Conservation (phyloP, 2,329 filamentous ascomycete genomes). For the Aspergillus felis region DNA sequence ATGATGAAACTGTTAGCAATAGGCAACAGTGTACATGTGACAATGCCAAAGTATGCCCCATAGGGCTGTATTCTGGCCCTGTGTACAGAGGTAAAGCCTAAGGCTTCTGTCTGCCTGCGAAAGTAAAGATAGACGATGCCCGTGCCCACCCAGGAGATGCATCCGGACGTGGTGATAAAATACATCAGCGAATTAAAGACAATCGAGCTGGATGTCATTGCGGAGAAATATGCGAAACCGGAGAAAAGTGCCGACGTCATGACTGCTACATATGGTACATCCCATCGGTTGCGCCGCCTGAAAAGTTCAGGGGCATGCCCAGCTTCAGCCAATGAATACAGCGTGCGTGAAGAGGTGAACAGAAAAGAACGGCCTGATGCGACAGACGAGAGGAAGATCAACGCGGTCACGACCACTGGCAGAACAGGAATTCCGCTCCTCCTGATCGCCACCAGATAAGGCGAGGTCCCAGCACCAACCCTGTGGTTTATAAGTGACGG, state of each 20-base stretch:
- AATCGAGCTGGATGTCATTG: constrained; percentile 53
- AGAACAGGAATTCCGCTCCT: constrained; percentile 59
- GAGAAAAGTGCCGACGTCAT: constrained; percentile 53
- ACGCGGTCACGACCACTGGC: constrained; percentile 67
- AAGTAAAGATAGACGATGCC: constrained; percentile 56
- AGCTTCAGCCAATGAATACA: constrained; percentile 61
- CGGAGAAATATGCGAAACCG: constrained; percentile 63
- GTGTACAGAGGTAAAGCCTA: constrained; percentile 47
- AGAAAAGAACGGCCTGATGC: constrained; percentile 75
- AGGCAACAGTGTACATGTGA: constrained; percentile 53
- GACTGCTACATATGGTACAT: constrained; percentile 61
- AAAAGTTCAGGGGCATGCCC: constrained; percentile 60
- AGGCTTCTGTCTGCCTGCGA: constrained; percentile 41
- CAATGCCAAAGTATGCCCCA: constrained; percentile 58
- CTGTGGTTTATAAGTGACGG: constrained; percentile 50
- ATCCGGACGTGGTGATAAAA: constrained; percentile 63
- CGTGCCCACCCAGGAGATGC: constrained; percentile 66
- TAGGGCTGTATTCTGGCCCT: constrained; percentile 58
- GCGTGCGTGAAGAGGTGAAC: constrained; percentile 64
- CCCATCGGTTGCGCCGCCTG: constrained; percentile 54
- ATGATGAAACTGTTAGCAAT: constrained; percentile 69
- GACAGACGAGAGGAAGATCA: constrained; percentile 72
- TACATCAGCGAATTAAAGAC: constrained; percentile 70
- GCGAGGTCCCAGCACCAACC: constrained; percentile 49
- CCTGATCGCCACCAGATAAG: constrained; percentile 41